Evolutionary conservation across 2,329 filamentous ascomycete species (phyloP), one percentile per base, ranked within the genome.

Genomic region (Beauveria asiatica): DNA sequence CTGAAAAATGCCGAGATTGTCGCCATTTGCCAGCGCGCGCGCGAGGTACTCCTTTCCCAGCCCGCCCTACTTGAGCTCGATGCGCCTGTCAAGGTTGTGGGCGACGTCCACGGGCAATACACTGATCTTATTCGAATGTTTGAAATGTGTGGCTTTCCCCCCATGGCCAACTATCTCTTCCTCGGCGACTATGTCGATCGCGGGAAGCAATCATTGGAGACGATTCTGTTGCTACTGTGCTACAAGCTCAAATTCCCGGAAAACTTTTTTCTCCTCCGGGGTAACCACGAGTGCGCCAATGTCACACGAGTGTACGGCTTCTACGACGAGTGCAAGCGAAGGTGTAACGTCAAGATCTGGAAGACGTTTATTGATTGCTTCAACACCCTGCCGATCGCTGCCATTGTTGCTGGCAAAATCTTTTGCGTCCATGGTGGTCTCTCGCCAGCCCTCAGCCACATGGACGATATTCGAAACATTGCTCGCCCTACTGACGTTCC

Each of bases 381-480:
- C 80, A 97, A 97, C 73, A 92, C 88, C 46, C 82, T 97, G 49
- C 93, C 93, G 0, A 97, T 97, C 69, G 93, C 93, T 48, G 86
- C 93, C n/a, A 97, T 96, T 68, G 92, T 97, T 42, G 93, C 92
- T 2, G 91, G 90, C 65, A 97, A 97, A 78, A 97, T 97, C 61
- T 97, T 97, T 73, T 97, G 92, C 69, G 93, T 97, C 17, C 94
- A 99, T 69, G 94, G 94, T 55, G 94, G 94, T 16, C 79, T 99
- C 23, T 97, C 92, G 13, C 94, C 94, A 1, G 92, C 90, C 52
- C 81, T 99, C 54, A 87, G 88, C 59, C 92, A 97, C 69, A 99
- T 99, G 94, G 94, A 97, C 68, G 93, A 99, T 72, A 99, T 99
- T 67, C 87, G 94, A 66, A 89, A 95, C 71, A 97, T 99, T 74